Evolutionary conservation across 306 rosid genomes (phyloP), one percentile per base, ranked within the genome.

Genomic region (Mucuna pruriens): DNA sequence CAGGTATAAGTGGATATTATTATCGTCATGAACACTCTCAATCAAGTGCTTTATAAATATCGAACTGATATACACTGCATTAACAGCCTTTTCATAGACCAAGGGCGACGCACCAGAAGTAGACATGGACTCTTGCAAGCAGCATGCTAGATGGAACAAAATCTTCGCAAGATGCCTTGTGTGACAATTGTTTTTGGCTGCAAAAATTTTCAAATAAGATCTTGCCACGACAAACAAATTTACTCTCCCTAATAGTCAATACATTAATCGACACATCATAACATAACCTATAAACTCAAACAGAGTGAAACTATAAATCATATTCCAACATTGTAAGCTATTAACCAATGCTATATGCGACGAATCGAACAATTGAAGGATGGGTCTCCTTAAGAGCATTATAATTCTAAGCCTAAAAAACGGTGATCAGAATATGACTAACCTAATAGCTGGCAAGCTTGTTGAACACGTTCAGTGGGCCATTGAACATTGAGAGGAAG

Each of bases 391-490:
- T 22, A 19, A 77, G 58, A 25, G 34, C 76, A 76, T 46, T 62
- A 78, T 15, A 16, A 69, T 64, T 61, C 66, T 62, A 77, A 61
- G 34, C 60, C 57, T 40, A 74, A 61, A 73, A 20, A 19, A 11
- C 7, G 19, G 63, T 51, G 42, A 72, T 60, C 17, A 34, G 40
- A 60, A 86, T 19, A 71, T 4, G 68, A 85, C 91, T 78, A 60
- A 95, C 98, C 97, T n/a, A 96, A 87, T 36, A 90, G 90, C 90
- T 92, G 91, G 87, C 97, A 93, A 75, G 99, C 98, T 83, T 94
- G 84, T 33, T 75, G 87, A 84, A 93, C 97, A 64, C 92, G 94
- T 68, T 92, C 51, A 49, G 91, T 49, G 17, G 93, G 90, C 98
- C 98, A 96, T 39, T 86, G 91, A 51, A 92, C 89, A 78, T 88